Evolutionary conservation across 305 asterid genomes (phyloP).

Genomic region (Fraxinus sp.): DNA sequence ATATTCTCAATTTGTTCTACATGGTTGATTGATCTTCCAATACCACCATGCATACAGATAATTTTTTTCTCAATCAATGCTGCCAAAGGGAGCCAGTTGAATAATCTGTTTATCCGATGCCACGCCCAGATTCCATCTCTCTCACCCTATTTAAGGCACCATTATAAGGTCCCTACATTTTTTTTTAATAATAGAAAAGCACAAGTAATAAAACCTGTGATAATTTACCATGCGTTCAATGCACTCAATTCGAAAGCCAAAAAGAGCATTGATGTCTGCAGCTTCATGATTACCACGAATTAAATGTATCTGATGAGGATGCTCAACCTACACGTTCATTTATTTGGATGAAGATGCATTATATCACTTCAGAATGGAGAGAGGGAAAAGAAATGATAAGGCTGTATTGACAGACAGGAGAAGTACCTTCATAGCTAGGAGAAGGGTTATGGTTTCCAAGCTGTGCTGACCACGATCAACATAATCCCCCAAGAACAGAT

Average conservation of each 20-base stretch:
- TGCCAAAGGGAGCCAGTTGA: conserved; percentile 73
- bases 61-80: conserved; percentile 69
- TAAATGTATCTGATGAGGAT: conserved; percentile 82
- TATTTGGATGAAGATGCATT: conserved; percentile 15
- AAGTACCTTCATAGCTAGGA: conserved; percentile 83
- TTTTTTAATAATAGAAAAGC: conserved; percentile 18
- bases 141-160: conserved; percentile 51
- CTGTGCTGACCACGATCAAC: conserved; percentile 99
- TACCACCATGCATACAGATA: conserved; percentile 73
- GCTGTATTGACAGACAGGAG: conserved; percentile 19
- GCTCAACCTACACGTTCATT: conserved; percentile 64
- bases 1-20: conserved; percentile 75
- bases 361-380: neutral
- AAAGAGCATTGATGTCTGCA: conserved; percentile 98
- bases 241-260: conserved; percentile 86
- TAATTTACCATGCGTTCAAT: conserved; percentile 65
- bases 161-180: conserved; percentile 8
- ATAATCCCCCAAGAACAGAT: conserved; percentile 96
- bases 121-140: conserved; percentile 77
- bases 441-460: conserved; percentile 90
- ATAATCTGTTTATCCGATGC: conserved; percentile 68
- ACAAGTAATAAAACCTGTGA: conserved; percentile 12
- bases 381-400: neutral
- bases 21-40: conserved; percentile 71
- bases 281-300: conserved; percentile 99